Conservation (phyloP, 2,329 filamentous ascomycete genomes). For the Aureobasidium mangrovei region DNA sequence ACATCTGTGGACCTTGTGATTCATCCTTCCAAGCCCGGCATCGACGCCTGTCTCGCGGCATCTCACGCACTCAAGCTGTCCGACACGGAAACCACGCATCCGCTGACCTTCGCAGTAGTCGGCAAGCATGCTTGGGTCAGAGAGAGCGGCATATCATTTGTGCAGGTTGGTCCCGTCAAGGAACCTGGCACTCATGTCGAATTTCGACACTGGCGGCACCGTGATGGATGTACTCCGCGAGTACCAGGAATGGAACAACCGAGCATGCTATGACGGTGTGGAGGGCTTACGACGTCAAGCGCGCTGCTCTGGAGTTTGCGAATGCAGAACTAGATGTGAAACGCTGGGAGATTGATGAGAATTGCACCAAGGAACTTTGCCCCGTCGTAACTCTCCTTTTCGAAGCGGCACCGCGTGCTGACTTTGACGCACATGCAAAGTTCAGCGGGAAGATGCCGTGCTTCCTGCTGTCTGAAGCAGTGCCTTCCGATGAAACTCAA, state of each 20-base stretch:
- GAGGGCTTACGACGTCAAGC: slow-evolving; percentile 1
- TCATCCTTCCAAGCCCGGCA: not conserved
- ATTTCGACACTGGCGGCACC: not conserved
- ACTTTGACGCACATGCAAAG: too few species aligned
- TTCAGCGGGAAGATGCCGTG: too few species aligned
- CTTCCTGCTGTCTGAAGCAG: too few species aligned
- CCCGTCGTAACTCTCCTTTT: too few species aligned
- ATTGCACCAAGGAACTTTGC: too few species aligned
- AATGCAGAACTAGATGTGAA: not conserved
- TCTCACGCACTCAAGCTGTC: not conserved
- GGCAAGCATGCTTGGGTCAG: not conserved
- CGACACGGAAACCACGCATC: not conserved
- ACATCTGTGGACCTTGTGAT: not conserved
- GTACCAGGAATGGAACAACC: not conserved
- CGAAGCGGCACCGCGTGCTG: too few species aligned
- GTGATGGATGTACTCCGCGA: not conserved
- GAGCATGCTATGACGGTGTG: not conserved
- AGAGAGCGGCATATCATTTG: not conserved
- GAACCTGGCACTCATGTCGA: not conserved
- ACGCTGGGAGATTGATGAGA: too few species aligned
- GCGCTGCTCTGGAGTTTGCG: slow-evolving; percentile 1
- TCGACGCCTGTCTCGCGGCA: slow-evolving; percentile 1
- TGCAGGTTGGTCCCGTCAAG: not conserved
- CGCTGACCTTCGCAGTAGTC: not conserved
- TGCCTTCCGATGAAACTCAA: too few species aligned